Base-by-base conservation (phyloP, 1,284 basidiomycete species). In the Afroboletus lepidellus region DNA sequence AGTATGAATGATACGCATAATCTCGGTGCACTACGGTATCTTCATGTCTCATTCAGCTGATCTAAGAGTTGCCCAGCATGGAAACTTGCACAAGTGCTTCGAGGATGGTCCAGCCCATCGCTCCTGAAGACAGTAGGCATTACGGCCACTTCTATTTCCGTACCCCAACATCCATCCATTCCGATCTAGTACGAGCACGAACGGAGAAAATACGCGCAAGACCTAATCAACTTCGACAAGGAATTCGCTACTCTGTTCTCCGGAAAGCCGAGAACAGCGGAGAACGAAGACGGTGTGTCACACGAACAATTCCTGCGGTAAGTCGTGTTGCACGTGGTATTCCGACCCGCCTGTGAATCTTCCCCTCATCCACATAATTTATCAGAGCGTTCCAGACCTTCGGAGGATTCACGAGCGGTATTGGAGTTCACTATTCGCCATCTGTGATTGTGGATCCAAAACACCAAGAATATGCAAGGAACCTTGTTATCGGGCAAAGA, bases 81-180 rank as follows among this genome's bases (percentile, higher is more conserved):
- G 89, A 93, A 92, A 64, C 61, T 93, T 37, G 76, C 75, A 0
- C 80, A 87, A 46, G 87, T 91, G 27, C 69, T 92, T 18, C 80
- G 81, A 46, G 88, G 87, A 9, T 84, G 82, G 77, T 85, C 88
- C 2, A 73, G 79, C 36, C 72, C 77, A 2, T 80, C 79, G 0
- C 69, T 94, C 12, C 71, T 94, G 21, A 77, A 83, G 60, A 92
- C 92, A 8, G 87, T 87, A 65, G 34, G 81, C 66, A n/a, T 32
- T 20, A 5, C 33, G 11, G 33, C 30, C 21, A 7, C 9, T n/a
- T 7, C 2, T n/a, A 12, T 12, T 42, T 43, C 5, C 13, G 25
- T 44, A 7, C 13, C n/a, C 23, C 38, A 23, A 15, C 16, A 33
- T 7, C n/a, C 5, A n/a, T 7, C 4, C 27, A 36, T 5, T 21